phyloP scores from a whole-genome alignment of 345 rosid genomes.

The Geranium brycei region DNA sequence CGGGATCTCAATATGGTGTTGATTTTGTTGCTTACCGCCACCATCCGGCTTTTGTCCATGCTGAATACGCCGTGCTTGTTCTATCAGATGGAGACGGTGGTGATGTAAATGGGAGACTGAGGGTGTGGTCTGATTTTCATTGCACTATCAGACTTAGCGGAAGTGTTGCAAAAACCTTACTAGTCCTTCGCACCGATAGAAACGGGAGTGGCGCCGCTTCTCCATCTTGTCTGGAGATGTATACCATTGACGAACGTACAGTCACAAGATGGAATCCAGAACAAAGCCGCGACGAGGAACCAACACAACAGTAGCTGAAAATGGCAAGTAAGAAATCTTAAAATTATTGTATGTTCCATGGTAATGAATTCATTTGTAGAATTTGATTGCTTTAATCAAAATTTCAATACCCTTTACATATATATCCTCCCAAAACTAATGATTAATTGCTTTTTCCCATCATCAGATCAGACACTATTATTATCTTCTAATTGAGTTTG shows the following conservation, averaged over 20 bases:
- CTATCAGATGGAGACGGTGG: constrained; percentile 23
- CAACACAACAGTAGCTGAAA: constrained; percentile 11
- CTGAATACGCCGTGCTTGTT: constrained; percentile 61
- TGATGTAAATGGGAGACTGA: constrained; percentile 30
- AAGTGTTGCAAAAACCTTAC: constrained; percentile 61
- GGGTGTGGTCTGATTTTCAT: constrained; percentile 63
- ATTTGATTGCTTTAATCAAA: background rate
- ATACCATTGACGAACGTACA: constrained; percentile 39
- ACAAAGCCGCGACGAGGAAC: constrained; percentile 50
- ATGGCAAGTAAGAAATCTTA: constrained; percentile 3
- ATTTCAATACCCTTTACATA: background rate
- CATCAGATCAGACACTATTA: too few species aligned
- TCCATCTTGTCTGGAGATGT: constrained; percentile 31
- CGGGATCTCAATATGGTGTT: constrained; percentile 63
- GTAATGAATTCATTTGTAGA: background rate
- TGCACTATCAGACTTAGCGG: constrained; percentile 56
- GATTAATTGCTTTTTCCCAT: background rate
- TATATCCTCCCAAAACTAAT: background rate
- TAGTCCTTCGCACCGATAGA: constrained; percentile 33
- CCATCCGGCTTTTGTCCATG: constrained; percentile 75
- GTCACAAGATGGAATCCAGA: constrained; percentile 62
- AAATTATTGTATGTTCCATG: background rate
- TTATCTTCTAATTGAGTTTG: background rate
- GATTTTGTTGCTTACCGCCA: constrained; percentile 72
- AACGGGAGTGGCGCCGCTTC: constrained; percentile 20